These are phyloP conservation scores for Fonsecaea multimorphosa DNA, from an alignment of 2,329 filamentous ascomycete species.

Conservation along the genomic window DNA sequence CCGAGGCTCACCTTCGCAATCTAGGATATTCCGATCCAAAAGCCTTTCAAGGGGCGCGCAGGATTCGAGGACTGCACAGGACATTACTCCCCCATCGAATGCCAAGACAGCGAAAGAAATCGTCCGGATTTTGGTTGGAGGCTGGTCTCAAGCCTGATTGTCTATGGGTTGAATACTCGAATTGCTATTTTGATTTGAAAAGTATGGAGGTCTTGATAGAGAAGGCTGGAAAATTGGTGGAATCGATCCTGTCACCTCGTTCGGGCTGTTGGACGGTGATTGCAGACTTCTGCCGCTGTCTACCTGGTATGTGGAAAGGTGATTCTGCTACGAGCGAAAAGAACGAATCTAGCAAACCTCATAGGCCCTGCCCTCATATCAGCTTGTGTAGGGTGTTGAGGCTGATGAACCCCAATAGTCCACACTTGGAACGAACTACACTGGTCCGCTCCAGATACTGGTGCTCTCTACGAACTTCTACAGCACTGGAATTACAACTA, in stretches of 20 bases:
- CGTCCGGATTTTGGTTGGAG: not conserved
- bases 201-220: not conserved
- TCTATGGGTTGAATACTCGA: not conserved
- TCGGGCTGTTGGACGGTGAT: not conserved
- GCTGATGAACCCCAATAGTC: not conserved
- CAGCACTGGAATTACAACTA: not conserved
- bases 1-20: too few relatives aligned
- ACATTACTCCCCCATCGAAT: too few relatives aligned
- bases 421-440: not conserved
- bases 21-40: too few relatives aligned
- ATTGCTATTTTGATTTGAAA: not conserved
- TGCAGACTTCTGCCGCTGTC: not conserved
- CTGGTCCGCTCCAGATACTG: not conserved
- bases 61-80: too few relatives aligned
- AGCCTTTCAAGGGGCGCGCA: too few relatives aligned
- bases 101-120: not conserved
- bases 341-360: not conserved
- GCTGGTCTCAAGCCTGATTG: not conserved
- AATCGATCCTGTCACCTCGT: not conserved
- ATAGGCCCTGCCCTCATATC: not conserved
- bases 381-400: not conserved
- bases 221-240: not conserved
- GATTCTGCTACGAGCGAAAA: not conserved
- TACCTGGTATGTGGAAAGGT: not conserved
- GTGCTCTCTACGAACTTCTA: not conserved